phyloP scores from a whole-genome alignment of 208 protist genomes.

The Crithidia bombi region DNA sequence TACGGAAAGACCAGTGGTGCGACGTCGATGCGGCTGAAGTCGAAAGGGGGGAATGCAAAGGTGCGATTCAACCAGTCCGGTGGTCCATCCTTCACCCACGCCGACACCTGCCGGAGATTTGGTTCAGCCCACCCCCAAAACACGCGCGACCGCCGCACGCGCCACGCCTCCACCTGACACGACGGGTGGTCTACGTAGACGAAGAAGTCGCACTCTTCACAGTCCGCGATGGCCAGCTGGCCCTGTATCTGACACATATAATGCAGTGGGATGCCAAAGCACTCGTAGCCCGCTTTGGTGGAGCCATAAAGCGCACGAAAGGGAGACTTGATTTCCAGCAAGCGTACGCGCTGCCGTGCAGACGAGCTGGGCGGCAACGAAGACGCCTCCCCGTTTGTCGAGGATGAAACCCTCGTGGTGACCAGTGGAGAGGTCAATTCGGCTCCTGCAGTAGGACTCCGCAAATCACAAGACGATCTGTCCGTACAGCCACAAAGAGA shows the following conservation, averaged over 20 bases:
- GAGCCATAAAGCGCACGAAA: slow-evolving; percentile 70
- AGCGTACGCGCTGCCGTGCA: slow-evolving; percentile 26
- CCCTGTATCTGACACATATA: slow-evolving; percentile 93
- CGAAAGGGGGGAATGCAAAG: slow-evolving; percentile 76
- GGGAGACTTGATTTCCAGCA: slow-evolving; percentile 91
- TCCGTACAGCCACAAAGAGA: neutral
- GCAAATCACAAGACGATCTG: neutral
- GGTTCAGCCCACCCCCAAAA: slow-evolving; percentile 89
- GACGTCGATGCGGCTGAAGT: slow-evolving; percentile 64
- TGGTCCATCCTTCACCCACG: slow-evolving; percentile 69
- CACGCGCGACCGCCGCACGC: slow-evolving; percentile 60
- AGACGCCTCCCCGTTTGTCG: neutral
- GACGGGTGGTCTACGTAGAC: slow-evolving; percentile 72
- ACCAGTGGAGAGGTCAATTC: neutral
- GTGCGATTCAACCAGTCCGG: slow-evolving; percentile 55
- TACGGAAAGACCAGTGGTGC: slow-evolving; percentile 83
- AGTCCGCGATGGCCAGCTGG: slow-evolving; percentile 86
- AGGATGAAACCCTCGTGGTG: neutral
- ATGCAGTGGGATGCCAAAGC: slow-evolving; percentile 83
- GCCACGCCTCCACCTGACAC: slow-evolving; percentile 79
- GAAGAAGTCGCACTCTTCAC: slow-evolving; percentile 92
- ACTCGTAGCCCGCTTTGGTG: slow-evolving; percentile 42
- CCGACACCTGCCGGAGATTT: slow-evolving; percentile 64
- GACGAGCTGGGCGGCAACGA: neutral
- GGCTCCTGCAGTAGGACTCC: neutral